phyloP scores from a whole-genome alignment of 257 asterid genomes.

The Solanum chaucha region DNA sequence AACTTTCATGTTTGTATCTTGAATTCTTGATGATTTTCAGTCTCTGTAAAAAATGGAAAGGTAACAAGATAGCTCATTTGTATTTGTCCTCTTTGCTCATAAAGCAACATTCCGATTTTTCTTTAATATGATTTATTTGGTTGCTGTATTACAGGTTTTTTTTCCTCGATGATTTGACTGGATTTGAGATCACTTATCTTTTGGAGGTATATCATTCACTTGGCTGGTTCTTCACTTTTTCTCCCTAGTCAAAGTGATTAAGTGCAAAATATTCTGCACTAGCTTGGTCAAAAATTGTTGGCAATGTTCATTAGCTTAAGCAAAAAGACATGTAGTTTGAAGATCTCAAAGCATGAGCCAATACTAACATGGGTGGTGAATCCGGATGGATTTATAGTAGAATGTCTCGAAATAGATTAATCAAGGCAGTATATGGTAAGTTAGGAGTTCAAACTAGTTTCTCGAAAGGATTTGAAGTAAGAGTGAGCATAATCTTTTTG shows the following conservation, averaged over 20 bases:
- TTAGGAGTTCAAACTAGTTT: background rate
- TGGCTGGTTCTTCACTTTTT: background rate
- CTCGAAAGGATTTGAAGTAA: background rate
- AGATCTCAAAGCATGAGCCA: background rate
- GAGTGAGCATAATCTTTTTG: background rate
- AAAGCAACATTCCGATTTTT: background rate
- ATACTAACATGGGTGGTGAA: background rate
- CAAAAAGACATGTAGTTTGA: background rate
- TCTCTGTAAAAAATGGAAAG: background rate
- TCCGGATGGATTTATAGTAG: background rate
- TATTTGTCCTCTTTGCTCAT: background rate
- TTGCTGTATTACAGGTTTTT: constrained; percentile 47
- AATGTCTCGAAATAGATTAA: background rate
- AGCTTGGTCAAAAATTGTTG: background rate
- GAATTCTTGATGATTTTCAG: background rate
- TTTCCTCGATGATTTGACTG: constrained; percentile 94
- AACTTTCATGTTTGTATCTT: background rate
- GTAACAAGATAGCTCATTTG: background rate
- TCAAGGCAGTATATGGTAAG: background rate
- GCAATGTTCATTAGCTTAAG: background rate
- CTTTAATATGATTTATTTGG: background rate
- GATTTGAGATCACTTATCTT: constrained; percentile 84
- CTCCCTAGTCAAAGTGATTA: background rate
- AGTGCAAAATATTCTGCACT: background rate
- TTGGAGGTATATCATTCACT: constrained; percentile 47